These are phyloP conservation scores for Auxenochlorella pyrenoidosa DNA, from an alignment of 139 green algal species.

Conservation along the genomic window DNA sequence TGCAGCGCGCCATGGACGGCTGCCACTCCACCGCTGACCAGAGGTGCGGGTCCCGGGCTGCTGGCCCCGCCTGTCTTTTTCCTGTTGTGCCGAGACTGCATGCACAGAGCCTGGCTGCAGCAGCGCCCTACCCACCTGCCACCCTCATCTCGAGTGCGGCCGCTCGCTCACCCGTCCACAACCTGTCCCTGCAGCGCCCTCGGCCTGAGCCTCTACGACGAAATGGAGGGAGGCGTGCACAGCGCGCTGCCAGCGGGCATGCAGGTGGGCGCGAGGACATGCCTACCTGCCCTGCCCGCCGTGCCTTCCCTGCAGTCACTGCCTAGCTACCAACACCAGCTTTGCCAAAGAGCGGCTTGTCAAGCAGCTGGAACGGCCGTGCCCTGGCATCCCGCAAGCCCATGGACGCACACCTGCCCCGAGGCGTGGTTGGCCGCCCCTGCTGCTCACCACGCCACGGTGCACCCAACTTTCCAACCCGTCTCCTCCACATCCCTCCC, in stretches of 20 bases:
- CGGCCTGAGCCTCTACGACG: constrained; percentile 24
- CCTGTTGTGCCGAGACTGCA: neutral
- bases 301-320: too few species aligned
- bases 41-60: neutral
- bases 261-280: constrained; percentile 13
- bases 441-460: too few species aligned
- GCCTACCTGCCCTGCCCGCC: neutral
- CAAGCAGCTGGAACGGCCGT: too few species aligned
- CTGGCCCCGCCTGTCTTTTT: neutral
- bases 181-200: neutral
- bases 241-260: constrained; percentile 14
- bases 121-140: neutral
- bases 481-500: too few species aligned
- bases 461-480: too few species aligned
- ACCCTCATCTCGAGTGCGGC: too few species aligned
- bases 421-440: too few species aligned
- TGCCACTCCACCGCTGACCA: constrained; percentile 9
- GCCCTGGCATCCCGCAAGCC: too few species aligned
- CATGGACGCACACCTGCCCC: too few species aligned
- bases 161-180: neutral
- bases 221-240: constrained; percentile 14
- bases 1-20: constrained; percentile 40
- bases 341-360: too few species aligned
- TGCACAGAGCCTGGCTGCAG: too few species aligned
- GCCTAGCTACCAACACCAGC: too few species aligned